A percentile compares a stretch with the other conserved stretches of the same genome.
Evolutionary conservation across 495 filamentous ascomycete genomes (phyloP).

Genomic region (Lasiosphaeria hispida): DNA sequence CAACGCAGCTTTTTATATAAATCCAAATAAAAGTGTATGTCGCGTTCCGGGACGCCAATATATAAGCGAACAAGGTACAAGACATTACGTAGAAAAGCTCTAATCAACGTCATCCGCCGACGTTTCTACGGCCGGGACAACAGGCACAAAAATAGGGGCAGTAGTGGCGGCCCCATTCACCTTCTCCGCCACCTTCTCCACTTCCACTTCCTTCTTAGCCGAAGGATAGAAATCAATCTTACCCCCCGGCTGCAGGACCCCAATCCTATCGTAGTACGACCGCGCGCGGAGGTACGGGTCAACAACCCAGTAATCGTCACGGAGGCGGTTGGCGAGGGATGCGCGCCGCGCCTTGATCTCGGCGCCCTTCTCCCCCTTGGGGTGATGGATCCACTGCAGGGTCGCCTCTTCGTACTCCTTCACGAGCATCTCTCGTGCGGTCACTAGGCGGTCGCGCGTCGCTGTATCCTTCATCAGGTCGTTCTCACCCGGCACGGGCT

Average conservation of each 20-base stretch:
- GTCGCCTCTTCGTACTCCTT: constrained; percentile 69
- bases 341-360: constrained; percentile 47
- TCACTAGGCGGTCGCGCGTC: constrained; percentile 58
- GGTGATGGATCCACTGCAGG: constrained; percentile 61
- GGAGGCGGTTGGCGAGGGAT: constrained; percentile 57
- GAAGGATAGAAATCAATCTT: constrained; percentile 65
- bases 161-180: constrained; percentile 20
- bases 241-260: constrained; percentile 64
- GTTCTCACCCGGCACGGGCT: constrained; percentile 73
- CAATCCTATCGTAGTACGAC: constrained; percentile 70
- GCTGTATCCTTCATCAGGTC: constrained; percentile 63
- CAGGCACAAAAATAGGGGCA: neutral
- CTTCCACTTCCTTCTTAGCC: constrained; percentile 24
- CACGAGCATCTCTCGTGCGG: constrained; percentile 58
- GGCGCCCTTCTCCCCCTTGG: constrained; percentile 32
- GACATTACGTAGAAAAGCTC: neutral
- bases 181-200: constrained; percentile 30
- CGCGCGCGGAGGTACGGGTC: constrained; percentile 74
- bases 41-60: neutral
- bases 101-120: constrained; percentile 57
- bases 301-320: constrained; percentile 78
- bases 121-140: constrained; percentile 37
- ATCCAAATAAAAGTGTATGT: neutral
- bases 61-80: neutral
- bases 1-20: too few species aligned